Evolutionary conservation across 1,139 yeast genomes (phyloP), one percentile per base, ranked within the genome.

Genomic region (Tardiomyces depauwii): DNA sequence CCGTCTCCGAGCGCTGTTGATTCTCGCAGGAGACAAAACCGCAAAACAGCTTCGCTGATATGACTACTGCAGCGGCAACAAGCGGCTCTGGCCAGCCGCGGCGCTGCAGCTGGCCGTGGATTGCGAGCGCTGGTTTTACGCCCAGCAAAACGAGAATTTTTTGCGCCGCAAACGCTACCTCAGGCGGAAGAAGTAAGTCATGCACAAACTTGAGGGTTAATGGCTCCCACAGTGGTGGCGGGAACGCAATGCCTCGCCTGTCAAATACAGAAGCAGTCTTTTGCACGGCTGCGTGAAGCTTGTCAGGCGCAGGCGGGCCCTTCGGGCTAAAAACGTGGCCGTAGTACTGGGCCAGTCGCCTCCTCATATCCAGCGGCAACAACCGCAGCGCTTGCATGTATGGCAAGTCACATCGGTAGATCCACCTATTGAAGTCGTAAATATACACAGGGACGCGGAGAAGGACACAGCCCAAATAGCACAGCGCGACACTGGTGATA

Each of bases 171-270:
- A 44, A 45, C 48, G 53, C 59, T 2, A 62, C 50, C 46, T 62
- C 66, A 9, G 63, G 61, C 2, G 66, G 66, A 16, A 62, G 47
- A 16, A 60, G 47, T 33, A 62, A 43, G 45, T 57, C 62, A 18
- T 51, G 57, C 18, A 59, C 53, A 32, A 56, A 49, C 43, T 59
- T 58, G 43, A 53, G 53, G 9, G 55, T 33, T n/a, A 62, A 50
- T 4, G 60, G 57, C 18, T 55, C 48, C 42, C 49, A 44, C n/a
- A 47, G 43, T 10, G 51, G 57, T 1, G 46, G 32, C 1, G 64
- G 63, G 42, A 60, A 48, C 19, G 19, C 13, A 12, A 36, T 36
- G 39, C 21, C n/a, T 6, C 12, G 19, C n/a, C 18, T 14, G 18
- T 36, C 39, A 36, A 36, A 36, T 10, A 16, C 18, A 10, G 18